Evolutionary conservation across 306 rosid species (phyloP).

Genomic region (Acacia confusa): DNA sequence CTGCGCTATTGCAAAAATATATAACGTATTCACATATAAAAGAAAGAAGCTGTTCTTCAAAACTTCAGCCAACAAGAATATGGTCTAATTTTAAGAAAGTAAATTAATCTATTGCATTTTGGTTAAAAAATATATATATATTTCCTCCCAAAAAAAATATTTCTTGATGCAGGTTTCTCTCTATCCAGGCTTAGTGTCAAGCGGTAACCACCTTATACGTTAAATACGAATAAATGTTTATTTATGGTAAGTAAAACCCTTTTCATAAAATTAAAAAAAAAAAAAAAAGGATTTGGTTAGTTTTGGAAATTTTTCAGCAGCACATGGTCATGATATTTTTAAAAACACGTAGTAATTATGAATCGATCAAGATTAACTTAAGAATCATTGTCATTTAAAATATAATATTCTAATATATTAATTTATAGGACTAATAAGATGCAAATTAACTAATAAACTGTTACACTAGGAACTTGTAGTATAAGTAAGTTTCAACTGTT

Average conservation of each 20-base stretch:
- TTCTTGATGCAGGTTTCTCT: background rate
- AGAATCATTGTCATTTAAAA: background rate
- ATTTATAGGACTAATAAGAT: too few relatives aligned
- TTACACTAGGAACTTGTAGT: too few relatives aligned
- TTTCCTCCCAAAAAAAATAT: too few relatives aligned
- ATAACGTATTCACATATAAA: background rate
- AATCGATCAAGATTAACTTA: background rate
- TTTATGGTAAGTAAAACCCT: background rate
- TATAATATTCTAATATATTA: background rate
- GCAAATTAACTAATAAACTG: too few relatives aligned
- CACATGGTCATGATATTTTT: background rate
- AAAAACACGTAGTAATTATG: background rate
- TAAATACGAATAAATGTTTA: background rate
- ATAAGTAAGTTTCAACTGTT: too few relatives aligned
- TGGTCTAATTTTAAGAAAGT: background rate
- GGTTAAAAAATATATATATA: too few relatives aligned
- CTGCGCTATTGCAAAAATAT: slow-evolving; percentile 33
- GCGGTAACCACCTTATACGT: background rate
- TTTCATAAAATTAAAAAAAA: background rate
- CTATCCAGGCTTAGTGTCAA: background rate
- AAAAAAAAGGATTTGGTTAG: background rate
- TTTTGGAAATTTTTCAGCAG: background rate
- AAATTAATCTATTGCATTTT: too few relatives aligned
- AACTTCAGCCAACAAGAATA: background rate
- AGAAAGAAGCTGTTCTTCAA: background rate